Percentiles rank a stretch among this genome's conserved stretches.
These are phyloP conservation scores for Pulveroboletus sp. DNA, from an alignment of 768 basidiomycete genomes.

Conservation along the genomic window DNA sequence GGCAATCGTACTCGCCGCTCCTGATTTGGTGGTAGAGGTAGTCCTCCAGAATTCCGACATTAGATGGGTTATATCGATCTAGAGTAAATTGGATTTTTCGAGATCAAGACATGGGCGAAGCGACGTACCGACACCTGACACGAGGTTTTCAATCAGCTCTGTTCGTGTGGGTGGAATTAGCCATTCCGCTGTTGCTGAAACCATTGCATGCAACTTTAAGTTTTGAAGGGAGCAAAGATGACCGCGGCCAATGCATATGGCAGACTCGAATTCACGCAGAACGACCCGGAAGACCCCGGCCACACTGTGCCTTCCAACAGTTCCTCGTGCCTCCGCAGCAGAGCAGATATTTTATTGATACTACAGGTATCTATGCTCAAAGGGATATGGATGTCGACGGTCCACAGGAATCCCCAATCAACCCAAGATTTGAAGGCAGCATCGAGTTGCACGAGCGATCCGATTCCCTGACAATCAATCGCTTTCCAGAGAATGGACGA, in stretches of 20 bases:
- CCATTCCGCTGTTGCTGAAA: slow-evolving; percentile 56
- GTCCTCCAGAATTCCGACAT: slow-evolving; percentile 91
- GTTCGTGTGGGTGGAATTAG: slow-evolving; percentile 73
- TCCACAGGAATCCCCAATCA: not conserved
- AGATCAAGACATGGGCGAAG: not conserved
- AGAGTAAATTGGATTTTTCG: slow-evolving; percentile 3
- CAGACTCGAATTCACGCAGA: too few relatives aligned
- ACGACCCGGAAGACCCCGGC: slow-evolving; percentile 9
- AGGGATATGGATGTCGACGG: slow-evolving; percentile 17
- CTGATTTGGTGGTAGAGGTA: slow-evolving; percentile 94
- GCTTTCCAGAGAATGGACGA: not conserved
- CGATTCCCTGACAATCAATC: slow-evolving; percentile 10
- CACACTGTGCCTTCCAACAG: not conserved
- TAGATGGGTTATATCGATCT: slow-evolving; percentile 98
- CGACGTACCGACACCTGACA: slow-evolving; percentile 81
- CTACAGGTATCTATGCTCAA: not conserved
- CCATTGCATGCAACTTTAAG: slow-evolving; percentile 16
- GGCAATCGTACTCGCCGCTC: slow-evolving; percentile 88
- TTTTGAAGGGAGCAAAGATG: slow-evolving; percentile 9
- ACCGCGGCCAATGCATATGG: too few relatives aligned
- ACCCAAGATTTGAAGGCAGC: not conserved
- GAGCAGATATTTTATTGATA: not conserved
- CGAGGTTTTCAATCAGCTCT: slow-evolving; percentile 86
- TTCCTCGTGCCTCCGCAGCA: too few relatives aligned
- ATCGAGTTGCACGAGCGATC: slow-evolving; percentile 5